These are phyloP conservation scores for Argentina anserina DNA, from an alignment of 306 rosid genomes.

Conservation along the genomic window DNA sequence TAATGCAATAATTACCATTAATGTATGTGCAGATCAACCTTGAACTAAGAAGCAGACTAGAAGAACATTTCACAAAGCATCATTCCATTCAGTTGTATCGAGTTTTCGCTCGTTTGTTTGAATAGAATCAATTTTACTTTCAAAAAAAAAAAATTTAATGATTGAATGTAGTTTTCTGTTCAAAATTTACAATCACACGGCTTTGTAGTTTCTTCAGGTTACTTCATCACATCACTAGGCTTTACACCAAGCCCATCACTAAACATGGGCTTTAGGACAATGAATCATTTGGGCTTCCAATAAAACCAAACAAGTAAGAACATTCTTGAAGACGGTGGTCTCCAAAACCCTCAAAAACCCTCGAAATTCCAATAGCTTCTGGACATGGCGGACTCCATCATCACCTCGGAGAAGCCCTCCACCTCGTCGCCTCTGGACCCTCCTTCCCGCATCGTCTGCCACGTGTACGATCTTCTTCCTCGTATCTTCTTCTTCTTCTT, in stretches of 20 bases:
- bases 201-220: not conserved
- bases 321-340: not conserved
- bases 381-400: constrained; percentile 53
- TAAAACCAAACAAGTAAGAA: not conserved
- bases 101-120: no score
- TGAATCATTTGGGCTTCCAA: not conserved
- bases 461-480: constrained; percentile 54
- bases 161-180: no score
- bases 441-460: constrained; percentile 64
- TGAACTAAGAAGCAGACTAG: not conserved
- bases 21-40: not conserved
- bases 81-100: no score
- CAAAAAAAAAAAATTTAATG: no score
- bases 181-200: not conserved
- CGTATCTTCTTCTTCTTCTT: not conserved
- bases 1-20: not conserved
- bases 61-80: no score
- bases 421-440: constrained; percentile 40
- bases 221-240: not conserved
- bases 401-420: constrained; percentile 50
- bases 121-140: no score
- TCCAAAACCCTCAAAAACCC: constrained; percentile 3
- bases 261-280: not conserved
- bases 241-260: not conserved
- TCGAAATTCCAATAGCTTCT: not conserved